Evolutionary conservation across 2,329 filamentous ascomycete genomes (phyloP).

Genomic region (Aspergillus versicolor): DNA sequence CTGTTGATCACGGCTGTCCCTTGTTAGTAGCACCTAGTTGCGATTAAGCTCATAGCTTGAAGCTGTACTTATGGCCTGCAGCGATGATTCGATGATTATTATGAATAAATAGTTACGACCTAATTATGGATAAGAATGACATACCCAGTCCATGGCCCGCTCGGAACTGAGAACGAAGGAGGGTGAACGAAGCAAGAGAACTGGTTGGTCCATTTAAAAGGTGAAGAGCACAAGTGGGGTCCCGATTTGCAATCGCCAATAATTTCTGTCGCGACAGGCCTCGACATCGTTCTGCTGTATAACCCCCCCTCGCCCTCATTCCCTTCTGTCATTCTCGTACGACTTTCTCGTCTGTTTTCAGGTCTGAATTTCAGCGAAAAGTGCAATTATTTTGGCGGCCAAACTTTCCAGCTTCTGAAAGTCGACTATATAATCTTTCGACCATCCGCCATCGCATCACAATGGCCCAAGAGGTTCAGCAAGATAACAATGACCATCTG

Average conservation of each 20-base stretch:
- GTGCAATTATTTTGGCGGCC: neutral
- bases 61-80: neutral
- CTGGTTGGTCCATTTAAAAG: constrained; percentile 5
- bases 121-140: neutral
- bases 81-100: too few relatives aligned
- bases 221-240: constrained; percentile 5
- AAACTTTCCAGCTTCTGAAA: neutral
- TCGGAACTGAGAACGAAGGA: neutral
- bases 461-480: constrained; percentile 25
- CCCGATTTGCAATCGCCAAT: constrained; percentile 5
- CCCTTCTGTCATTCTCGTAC: neutral
- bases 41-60: neutral
- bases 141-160: neutral
- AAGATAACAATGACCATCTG: constrained; percentile 52
- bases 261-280: constrained; percentile 1
- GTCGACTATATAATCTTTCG: neutral
- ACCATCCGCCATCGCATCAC: constrained; percentile 11
- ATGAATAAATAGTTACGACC: neutral
- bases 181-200: neutral
- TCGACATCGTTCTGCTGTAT: neutral
- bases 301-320: constrained; percentile 6
- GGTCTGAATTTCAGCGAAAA: neutral
- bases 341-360: neutral
- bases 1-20: too few relatives aligned
- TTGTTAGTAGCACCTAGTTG: neutral